Evolutionary conservation across 2,329 filamentous ascomycete species (phyloP).

Genomic region (Lithohypha guttulata): DNA sequence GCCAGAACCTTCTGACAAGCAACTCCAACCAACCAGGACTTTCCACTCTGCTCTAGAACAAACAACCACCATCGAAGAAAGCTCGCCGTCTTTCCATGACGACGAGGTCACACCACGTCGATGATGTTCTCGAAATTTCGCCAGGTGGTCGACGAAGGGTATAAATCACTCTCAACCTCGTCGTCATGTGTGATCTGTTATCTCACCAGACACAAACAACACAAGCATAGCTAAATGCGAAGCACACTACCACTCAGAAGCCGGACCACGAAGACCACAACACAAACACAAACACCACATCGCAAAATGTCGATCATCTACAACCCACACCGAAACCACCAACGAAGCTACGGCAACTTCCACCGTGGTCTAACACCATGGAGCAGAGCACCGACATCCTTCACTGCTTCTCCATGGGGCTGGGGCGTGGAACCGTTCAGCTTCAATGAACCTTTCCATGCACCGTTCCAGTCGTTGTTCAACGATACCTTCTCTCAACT

Average conservation of each 20-base stretch:
- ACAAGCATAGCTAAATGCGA: constrained; percentile 12
- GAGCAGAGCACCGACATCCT: constrained; percentile 15
- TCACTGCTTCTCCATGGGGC: constrained; percentile 5
- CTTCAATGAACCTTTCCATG: constrained; percentile 7
- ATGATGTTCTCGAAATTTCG: constrained; percentile 14
- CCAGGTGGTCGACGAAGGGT: constrained; percentile 5
- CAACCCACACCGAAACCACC: constrained; percentile 4
- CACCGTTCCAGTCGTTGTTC: constrained; percentile 19
- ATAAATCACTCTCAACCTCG: constrained; percentile 8
- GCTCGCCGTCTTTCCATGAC: too few species aligned
- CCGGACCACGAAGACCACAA: constrained; percentile 2
- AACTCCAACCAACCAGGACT: background rate
- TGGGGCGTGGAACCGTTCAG: too few species aligned
- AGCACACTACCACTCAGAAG: constrained; percentile 10
- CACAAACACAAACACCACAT: constrained; percentile 11
- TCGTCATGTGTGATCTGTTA: constrained; percentile 2
- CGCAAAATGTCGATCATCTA: constrained; percentile 1
- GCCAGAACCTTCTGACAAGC: too few species aligned
- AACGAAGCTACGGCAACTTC: background rate
- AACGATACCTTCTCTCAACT: constrained; percentile 22
- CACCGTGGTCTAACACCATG: background rate
- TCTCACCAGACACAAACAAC: constrained; percentile 11
- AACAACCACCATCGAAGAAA: too few species aligned
- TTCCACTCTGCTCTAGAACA: background rate
- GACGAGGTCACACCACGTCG: too few species aligned